These are phyloP conservation scores for Diaporthe citriasiana DNA, from an alignment of 2,329 filamentous ascomycete genomes.

Conservation along the genomic window DNA sequence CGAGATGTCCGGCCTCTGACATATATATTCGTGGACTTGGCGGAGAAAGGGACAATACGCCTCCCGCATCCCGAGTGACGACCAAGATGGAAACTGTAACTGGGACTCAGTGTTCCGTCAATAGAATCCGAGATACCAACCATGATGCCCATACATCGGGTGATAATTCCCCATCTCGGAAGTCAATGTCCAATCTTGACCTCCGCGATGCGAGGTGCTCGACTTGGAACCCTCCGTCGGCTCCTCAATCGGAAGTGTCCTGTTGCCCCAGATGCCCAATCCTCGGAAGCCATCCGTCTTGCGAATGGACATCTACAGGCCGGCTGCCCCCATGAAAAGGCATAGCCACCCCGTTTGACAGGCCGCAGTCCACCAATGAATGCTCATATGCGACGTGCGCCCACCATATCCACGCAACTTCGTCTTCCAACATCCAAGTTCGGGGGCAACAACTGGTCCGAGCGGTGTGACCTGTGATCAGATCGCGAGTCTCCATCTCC, in stretches of 20 bases:
- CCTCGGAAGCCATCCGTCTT: neutral
- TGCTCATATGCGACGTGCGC: neutral
- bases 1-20: neutral
- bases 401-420: neutral
- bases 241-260: neutral
- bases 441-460: neutral
- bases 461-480: constrained; percentile 10
- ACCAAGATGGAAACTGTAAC: neutral
- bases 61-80: neutral
- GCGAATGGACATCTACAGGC: neutral
- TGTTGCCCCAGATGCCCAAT: neutral
- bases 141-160: neutral
- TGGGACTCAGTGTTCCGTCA: neutral
- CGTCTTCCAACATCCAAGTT: neutral
- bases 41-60: neutral
- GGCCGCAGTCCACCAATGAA: neutral
- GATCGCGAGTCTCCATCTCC: neutral
- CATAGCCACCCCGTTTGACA: neutral
- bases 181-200: neutral
- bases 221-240: neutral
- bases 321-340: neutral
- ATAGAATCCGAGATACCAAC: neutral
- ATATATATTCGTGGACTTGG: neutral
- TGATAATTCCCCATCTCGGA: neutral
- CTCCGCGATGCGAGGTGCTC: neutral